Evolutionary conservation across 2,329 filamentous ascomycete species (phyloP).

Genomic region (Neonectria sp.): DNA sequence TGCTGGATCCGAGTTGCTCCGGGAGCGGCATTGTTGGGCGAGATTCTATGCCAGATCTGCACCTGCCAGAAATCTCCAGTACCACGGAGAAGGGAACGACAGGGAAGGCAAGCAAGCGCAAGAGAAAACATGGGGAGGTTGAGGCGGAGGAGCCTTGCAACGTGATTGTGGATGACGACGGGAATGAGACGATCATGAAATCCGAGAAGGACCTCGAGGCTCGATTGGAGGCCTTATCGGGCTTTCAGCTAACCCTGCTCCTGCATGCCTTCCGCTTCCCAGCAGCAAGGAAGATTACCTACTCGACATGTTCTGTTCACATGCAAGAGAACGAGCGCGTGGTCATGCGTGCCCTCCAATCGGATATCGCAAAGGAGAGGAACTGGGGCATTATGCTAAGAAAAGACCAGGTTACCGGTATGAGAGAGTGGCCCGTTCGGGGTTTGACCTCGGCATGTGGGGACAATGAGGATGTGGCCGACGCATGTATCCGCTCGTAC

Average conservation of each 20-base stretch:
- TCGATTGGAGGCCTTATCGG: constrained; percentile 80
- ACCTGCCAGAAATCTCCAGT: constrained; percentile 64
- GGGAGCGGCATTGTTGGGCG: constrained; percentile 95
- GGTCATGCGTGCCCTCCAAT: constrained; percentile 79
- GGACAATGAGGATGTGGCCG: constrained; percentile 70
- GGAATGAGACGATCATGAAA: constrained; percentile 66
- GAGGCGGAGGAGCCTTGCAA: constrained; percentile 48
- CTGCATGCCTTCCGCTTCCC: constrained; percentile 90
- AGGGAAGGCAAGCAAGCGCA: constrained; percentile 52
- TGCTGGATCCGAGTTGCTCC: constrained; percentile 95
- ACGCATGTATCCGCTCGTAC: constrained; percentile 86
- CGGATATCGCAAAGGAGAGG: constrained; percentile 73
- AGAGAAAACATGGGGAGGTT: constrained; percentile 62
- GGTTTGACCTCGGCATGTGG: constrained; percentile 67
- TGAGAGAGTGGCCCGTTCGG: constrained; percentile 82
- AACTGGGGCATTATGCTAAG: constrained; percentile 86
- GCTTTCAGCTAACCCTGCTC: constrained; percentile 86
- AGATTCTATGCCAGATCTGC: constrained; percentile 81
- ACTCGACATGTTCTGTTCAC: constrained; percentile 94
- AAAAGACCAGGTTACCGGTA: constrained; percentile 80
- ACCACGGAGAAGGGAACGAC: constrained; percentile 34
- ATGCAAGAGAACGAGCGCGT: constrained; percentile 91
- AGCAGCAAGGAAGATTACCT: constrained; percentile 81
- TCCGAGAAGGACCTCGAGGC: constrained; percentile 71
- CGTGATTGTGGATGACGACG: constrained; percentile 70